phyloP scores from a whole-genome alignment of 257 asterid genomes.

The Buddleja alternifolia region DNA sequence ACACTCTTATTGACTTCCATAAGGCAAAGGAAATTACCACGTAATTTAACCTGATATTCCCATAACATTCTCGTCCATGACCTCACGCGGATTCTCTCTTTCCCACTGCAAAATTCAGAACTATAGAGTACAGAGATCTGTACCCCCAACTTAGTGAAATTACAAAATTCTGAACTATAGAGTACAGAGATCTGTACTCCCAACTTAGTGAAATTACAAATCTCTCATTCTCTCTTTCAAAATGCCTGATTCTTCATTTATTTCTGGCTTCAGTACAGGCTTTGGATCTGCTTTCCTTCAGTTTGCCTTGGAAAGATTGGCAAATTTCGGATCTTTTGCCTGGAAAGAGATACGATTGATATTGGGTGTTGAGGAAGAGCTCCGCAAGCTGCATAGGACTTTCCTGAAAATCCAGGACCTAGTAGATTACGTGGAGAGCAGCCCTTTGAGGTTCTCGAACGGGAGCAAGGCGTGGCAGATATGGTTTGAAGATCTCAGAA shows the following conservation, averaged over 20 bases:
- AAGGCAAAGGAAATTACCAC: no score
- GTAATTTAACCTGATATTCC: no score
- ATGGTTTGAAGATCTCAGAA: conserved; percentile 36
- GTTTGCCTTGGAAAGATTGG: conserved; percentile 17
- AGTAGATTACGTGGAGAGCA: conserved; percentile 29
- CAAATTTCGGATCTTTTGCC: background rate
- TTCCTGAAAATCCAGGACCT: conserved; percentile 29
- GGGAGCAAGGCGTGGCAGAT: conserved; percentile 32
- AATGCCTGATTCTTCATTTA: background rate
- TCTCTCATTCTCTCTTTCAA: no score
- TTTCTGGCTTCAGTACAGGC: conserved; percentile 19
- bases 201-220: no score
- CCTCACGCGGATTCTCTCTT: no score
- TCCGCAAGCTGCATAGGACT: conserved; percentile 38
- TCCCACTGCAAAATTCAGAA: no score
- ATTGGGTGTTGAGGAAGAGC: conserved; percentile 33
- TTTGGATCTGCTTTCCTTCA: conserved; percentile 26
- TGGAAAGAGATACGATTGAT: conserved; percentile 15
- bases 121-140: no score
- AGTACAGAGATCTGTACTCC: no score
- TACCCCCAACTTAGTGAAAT: no score
- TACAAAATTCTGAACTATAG: no score
- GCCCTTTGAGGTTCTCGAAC: background rate
- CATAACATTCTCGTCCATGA: no score
- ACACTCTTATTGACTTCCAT: no score